Evolutionary conservation across 208 protist species (phyloP).

Genomic region (Acanthamoeba castellanii): DNA sequence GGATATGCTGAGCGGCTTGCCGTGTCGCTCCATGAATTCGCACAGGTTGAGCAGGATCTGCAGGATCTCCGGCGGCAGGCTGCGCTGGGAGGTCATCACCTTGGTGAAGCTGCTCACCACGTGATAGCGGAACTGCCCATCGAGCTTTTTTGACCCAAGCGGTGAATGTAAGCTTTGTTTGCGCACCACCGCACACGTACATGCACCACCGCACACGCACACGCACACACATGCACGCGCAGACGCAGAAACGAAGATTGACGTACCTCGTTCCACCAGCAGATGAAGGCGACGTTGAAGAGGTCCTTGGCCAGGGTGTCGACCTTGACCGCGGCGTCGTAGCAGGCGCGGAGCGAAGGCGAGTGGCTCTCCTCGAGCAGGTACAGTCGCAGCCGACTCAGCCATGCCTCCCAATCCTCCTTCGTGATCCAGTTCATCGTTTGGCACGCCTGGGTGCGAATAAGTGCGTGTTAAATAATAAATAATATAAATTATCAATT

Average conservation of each 20-base stretch:
- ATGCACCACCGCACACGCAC: neutral
- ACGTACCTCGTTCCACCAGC: conserved; percentile 93
- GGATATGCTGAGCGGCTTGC: conserved; percentile 87
- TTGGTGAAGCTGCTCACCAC: conserved; percentile 76
- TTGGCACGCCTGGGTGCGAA: conserved; percentile 88
- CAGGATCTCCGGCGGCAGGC: conserved; percentile 88
- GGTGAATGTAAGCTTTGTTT: neutral
- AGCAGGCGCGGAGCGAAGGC: conserved; percentile 91
- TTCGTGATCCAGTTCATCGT: conserved; percentile 88
- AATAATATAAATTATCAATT: neutral
- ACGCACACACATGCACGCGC: neutral
- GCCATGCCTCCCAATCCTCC: conserved; percentile 95
- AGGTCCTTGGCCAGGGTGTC: conserved; percentile 91
- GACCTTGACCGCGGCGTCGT: conserved; percentile 88
- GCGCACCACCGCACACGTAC: neutral
- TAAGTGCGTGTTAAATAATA: neutral
- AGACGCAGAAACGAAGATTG: too few species aligned
- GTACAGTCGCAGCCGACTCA: conserved; percentile 91
- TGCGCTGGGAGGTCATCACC: conserved; percentile 78
- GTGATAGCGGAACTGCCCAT: conserved; percentile 71
- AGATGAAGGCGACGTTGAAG: conserved; percentile 94
- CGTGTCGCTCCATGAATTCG: conserved; percentile 90
- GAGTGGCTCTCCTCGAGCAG: conserved; percentile 93
- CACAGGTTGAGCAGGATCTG: conserved; percentile 89
- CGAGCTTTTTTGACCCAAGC: neutral